Percentiles rank a stretch among this genome's conserved stretches.
Conservation (phyloP, 495 filamentous ascomycete species). For the Glarea lozoyensis region DNA sequence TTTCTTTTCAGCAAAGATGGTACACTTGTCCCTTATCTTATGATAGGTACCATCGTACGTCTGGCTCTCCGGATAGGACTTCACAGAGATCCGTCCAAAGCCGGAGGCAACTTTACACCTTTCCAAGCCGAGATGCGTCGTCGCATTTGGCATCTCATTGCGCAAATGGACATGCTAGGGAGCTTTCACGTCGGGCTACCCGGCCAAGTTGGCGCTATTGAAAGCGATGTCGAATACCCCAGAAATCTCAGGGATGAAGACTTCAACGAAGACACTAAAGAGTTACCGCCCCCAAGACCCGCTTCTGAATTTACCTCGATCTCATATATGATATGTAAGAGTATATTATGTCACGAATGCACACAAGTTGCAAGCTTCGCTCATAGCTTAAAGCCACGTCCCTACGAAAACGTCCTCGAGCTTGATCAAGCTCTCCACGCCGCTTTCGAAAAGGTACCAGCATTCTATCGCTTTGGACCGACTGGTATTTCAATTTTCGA, state of each 20-base stretch:
- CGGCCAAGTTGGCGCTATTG: constrained; percentile 35
- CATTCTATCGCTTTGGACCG: constrained; percentile 47
- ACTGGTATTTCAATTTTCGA: constrained; percentile 56
- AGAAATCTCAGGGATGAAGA: constrained; percentile 41
- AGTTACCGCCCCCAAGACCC: constrained; percentile 34
- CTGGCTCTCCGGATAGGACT: constrained; percentile 47
- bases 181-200: constrained; percentile 47
- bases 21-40: constrained; percentile 38
- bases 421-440: constrained; percentile 55
- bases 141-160: constrained; percentile 41
- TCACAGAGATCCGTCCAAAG: constrained; percentile 40
- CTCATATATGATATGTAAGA: constrained; percentile 40
- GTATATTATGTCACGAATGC: constrained; percentile 27
- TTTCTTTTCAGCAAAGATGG: constrained; percentile 34
- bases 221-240: constrained; percentile 37
- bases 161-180: constrained; percentile 40
- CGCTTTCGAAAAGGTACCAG: constrained; percentile 45
- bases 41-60: constrained; percentile 36
- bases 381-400: constrained; percentile 27
- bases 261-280: constrained; percentile 31
- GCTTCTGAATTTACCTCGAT: constrained; percentile 36
- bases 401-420: constrained; percentile 59
- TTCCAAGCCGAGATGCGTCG: constrained; percentile 49
- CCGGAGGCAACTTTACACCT: constrained; percentile 38
- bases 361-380: constrained; percentile 30